A percentile compares a stretch with the other conserved stretches of the same genome.
phyloP scores from a whole-genome alignment of 2,329 filamentous ascomycete genomes.

The Elsinoe arachidis region DNA sequence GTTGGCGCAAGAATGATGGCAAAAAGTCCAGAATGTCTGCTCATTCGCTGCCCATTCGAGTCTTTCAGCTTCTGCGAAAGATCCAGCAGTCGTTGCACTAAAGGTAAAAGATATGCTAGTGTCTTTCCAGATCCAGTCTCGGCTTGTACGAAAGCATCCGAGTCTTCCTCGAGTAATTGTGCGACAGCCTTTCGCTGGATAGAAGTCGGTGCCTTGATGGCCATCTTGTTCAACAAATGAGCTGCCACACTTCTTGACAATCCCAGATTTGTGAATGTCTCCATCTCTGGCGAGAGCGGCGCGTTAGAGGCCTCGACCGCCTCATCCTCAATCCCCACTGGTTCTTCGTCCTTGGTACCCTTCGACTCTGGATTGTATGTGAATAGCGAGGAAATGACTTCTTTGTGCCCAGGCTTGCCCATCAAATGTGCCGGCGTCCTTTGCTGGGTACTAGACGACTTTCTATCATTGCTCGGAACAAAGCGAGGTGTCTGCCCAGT shows the following conservation, averaged over 20 bases:
- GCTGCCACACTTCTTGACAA: constrained; percentile 71
- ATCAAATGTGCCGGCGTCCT: not conserved
- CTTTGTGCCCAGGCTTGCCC: constrained; percentile 32
- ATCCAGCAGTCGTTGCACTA: constrained; percentile 78
- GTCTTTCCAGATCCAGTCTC: constrained; percentile 98
- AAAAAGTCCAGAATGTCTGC: constrained; percentile 81
- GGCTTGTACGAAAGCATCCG: constrained; percentile 91
- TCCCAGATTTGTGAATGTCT: constrained; percentile 78
- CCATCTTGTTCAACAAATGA: constrained; percentile 76
- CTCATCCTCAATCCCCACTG: constrained; percentile 35
- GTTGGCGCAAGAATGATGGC: constrained; percentile 92
- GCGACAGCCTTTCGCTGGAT: constrained; percentile 88
- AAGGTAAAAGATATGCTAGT: constrained; percentile 84
- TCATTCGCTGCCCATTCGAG: constrained; percentile 41
- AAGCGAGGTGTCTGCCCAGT: not conserved
- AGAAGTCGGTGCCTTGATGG: constrained; percentile 81
- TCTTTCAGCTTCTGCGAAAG: constrained; percentile 49
- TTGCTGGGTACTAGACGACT: not conserved
- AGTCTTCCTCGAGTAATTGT: constrained; percentile 68
- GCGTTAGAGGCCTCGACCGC: constrained; percentile 77
- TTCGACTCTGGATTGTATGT: constrained; percentile 74
- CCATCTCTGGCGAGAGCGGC: constrained; percentile 71
- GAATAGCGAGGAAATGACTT: constrained; percentile 85
- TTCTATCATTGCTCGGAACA: not conserved
- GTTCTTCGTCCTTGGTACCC: constrained; percentile 44